Evolutionary conservation across 352 stramenopile genomes (phyloP).

Genomic region (Pythium rhizo-oryzae): DNA sequence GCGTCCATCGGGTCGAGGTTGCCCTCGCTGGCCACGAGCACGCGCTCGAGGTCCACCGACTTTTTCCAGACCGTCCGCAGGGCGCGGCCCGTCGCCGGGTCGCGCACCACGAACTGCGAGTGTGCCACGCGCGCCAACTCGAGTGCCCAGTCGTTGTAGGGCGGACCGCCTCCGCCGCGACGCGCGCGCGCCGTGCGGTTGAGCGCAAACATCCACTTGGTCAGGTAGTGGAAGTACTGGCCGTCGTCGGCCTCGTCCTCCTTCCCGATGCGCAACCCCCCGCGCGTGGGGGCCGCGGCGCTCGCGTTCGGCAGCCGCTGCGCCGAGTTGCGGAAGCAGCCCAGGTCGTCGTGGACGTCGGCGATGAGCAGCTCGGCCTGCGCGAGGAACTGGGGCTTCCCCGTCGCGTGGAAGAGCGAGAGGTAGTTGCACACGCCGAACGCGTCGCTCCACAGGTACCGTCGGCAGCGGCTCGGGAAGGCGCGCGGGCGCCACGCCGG

Average conservation of each 20-base stretch:
- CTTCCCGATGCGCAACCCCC: slow-evolving; percentile 42
- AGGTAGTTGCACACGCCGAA: slow-evolving; percentile 41
- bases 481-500: slow-evolving; percentile 25
- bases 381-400: slow-evolving; percentile 22
- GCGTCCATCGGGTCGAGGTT: slow-evolving; percentile 39
- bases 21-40: slow-evolving; percentile 34
- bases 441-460: slow-evolving; percentile 44
- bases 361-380: slow-evolving; percentile 33
- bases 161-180: background rate
- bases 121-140: slow-evolving; percentile 29
- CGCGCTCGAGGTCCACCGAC: slow-evolving; percentile 35
- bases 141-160: slow-evolving; percentile 32
- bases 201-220: slow-evolving; percentile 47
- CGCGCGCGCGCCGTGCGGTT: slow-evolving; percentile 30
- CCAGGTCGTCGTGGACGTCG: slow-evolving; percentile 33
- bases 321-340: slow-evolving; percentile 28
- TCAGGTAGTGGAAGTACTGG: slow-evolving; percentile 47
- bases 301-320: slow-evolving; percentile 19
- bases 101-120: slow-evolving; percentile 31
- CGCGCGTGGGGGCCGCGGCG: slow-evolving; percentile 16
- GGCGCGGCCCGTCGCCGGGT: slow-evolving; percentile 15
- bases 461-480: slow-evolving; percentile 25
- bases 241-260: slow-evolving; percentile 35
- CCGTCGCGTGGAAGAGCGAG: slow-evolving; percentile 25
- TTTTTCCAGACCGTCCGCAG: slow-evolving; percentile 44